A percentile compares a stretch with the other conserved stretches of the same genome.
Conservation (phyloP, 2,329 filamentous ascomycete genomes). For the Xylaria hypoxylon region DNA sequence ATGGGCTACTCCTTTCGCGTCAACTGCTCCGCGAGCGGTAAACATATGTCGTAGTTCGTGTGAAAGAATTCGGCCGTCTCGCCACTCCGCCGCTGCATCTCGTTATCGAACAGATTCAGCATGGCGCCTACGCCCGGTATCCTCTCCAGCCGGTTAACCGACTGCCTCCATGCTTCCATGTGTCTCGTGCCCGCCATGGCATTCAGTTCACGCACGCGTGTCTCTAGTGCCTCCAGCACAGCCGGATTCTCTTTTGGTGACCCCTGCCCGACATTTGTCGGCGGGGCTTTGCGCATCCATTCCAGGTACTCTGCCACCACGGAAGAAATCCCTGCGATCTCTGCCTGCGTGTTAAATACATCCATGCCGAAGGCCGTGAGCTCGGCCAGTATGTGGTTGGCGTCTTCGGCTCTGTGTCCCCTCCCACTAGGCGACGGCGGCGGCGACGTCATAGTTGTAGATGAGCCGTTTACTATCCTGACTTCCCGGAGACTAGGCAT, state of each 20-base stretch:
- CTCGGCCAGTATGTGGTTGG: slow-evolving; percentile 42
- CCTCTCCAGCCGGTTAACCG: slow-evolving; percentile 35
- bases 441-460: slow-evolving; percentile 35
- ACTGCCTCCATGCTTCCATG: slow-evolving; percentile 40
- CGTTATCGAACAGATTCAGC: slow-evolving; percentile 40
- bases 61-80: slow-evolving; percentile 43
- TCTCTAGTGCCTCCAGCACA: slow-evolving; percentile 42
- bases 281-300: slow-evolving; percentile 40
- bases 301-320: slow-evolving; percentile 44
- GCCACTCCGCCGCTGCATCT: slow-evolving; percentile 40
- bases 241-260: slow-evolving; percentile 31
- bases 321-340: slow-evolving; percentile 44
- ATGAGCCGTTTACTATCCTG: slow-evolving; percentile 38
- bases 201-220: slow-evolving; percentile 40
- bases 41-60: slow-evolving; percentile 36
- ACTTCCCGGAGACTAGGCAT: slow-evolving; percentile 41
- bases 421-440: slow-evolving; percentile 35
- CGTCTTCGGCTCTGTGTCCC: slow-evolving; percentile 34
- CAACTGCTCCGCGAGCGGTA: slow-evolving; percentile 37
- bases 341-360: slow-evolving; percentile 43
- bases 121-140: slow-evolving; percentile 40
- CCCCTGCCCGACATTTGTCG: slow-evolving; percentile 12
- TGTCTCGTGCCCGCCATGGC: slow-evolving; percentile 38
- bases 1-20: slow-evolving; percentile 29
- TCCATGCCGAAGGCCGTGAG: slow-evolving; percentile 42